Percentiles rank a stretch among this genome's conserved stretches.
Evolutionary conservation across 305 asterid species (phyloP).

Genomic region (Fraxinus dipetala): DNA sequence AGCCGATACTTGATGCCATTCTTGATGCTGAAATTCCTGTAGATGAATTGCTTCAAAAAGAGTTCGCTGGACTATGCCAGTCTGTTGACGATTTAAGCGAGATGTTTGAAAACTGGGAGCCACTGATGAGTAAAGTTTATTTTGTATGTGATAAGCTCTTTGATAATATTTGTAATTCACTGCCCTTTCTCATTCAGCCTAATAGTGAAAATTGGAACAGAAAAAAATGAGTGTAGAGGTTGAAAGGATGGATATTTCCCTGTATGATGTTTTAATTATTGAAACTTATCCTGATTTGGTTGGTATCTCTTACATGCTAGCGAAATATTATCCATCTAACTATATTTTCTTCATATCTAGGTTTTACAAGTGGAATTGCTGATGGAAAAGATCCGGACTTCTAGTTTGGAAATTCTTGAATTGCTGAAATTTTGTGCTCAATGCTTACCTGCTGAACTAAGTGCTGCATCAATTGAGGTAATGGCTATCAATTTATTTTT

Average conservation of each 20-base stretch:
- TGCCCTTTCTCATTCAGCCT: constrained; percentile 18
- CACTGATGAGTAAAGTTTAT: constrained; percentile 77
- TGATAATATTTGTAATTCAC: constrained; percentile 14
- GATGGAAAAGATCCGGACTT: constrained; percentile 30
- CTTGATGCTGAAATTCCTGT: constrained; percentile 46
- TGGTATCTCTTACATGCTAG: constrained; percentile 4
- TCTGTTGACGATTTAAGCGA: constrained; percentile 64
- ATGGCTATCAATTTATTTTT: constrained; percentile 17
- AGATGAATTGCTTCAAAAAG: constrained; percentile 58
- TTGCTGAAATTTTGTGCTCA: constrained; percentile 44
- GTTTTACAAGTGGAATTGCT: constrained; percentile 45
- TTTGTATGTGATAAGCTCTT: constrained; percentile 54
- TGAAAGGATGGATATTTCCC: background rate
- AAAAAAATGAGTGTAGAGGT: background rate
- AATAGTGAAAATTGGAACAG: background rate
- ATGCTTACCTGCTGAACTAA: constrained; percentile 47
- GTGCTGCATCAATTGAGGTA: constrained; percentile 68
- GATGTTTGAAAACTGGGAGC: constrained; percentile 66
- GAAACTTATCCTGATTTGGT: background rate
- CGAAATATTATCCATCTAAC: background rate
- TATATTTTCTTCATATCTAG: constrained; percentile 32
- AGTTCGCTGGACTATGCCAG: constrained; percentile 52
- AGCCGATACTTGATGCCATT: constrained; percentile 62
- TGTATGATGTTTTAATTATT: constrained; percentile 5
- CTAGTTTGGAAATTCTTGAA: constrained; percentile 48